phyloP scores from a whole-genome alignment of 345 rosid genomes.

The Moringa oleifera region DNA sequence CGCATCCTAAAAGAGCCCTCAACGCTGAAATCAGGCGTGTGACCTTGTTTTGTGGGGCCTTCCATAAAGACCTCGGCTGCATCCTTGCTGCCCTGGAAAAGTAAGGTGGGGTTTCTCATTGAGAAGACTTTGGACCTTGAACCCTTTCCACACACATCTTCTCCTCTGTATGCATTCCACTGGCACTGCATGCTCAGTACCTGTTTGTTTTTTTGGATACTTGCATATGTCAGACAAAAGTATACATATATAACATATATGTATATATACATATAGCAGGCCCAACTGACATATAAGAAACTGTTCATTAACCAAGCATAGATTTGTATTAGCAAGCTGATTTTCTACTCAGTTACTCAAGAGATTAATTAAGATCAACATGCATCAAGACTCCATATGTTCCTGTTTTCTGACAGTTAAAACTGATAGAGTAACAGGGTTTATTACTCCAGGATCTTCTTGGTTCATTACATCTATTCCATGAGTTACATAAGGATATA shows the following conservation, averaged over 20 bases:
- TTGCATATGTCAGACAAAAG: not conserved
- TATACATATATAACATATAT: no score
- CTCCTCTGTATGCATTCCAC: conserved; percentile 45
- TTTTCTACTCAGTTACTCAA: no score
- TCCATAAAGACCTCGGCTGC: conserved; percentile 33
- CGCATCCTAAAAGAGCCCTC: conserved; percentile 39
- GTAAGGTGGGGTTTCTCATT: conserved; percentile 25
- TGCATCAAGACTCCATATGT: no score
- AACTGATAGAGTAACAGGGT: no score
- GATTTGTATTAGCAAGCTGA: no score
- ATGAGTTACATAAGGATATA: not conserved
- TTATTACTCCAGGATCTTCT: no score
- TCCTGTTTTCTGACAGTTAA: no score
- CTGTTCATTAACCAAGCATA: no score
- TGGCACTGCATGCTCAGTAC: conserved; percentile 32
- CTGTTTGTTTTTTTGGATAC: conserved; percentile 8
- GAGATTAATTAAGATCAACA: no score
- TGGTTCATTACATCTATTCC: no score
- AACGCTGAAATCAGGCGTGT: conserved; percentile 29
- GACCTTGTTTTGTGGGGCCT: not conserved
- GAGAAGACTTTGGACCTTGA: conserved; percentile 27
- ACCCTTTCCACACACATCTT: conserved; percentile 13
- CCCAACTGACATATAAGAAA: no score
- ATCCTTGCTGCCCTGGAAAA: conserved; percentile 15
- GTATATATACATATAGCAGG: no score